Evolutionary conservation across 345 rosid genomes (phyloP).

Genomic region (Citrus sp.): DNA sequence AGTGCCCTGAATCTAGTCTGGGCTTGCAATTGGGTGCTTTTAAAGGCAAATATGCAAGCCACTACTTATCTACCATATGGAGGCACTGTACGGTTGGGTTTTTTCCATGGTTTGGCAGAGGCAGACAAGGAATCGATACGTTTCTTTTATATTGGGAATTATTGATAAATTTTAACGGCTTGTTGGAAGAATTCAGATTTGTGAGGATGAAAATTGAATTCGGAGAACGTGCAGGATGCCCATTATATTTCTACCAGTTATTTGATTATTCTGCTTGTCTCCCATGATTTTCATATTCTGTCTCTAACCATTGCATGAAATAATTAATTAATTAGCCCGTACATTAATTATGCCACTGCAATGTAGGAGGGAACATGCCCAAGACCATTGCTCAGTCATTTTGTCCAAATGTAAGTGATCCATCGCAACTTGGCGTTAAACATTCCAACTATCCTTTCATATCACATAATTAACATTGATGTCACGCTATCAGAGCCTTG

Average conservation of each 20-base stretch:
- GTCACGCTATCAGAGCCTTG: too few species aligned
- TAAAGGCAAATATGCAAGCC: not conserved
- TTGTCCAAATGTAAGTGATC: not conserved
- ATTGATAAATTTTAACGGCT: not conserved
- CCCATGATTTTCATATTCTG: not conserved
- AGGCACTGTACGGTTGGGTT: slow-evolving; percentile 5
- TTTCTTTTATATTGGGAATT: slow-evolving; percentile 7
- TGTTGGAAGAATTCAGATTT: not conserved
- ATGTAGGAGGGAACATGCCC: slow-evolving; percentile 18
- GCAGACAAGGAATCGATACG: slow-evolving; percentile 19
- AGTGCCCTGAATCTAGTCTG: slow-evolving; percentile 32
- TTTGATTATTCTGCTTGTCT: slow-evolving; percentile 24
- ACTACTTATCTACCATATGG: not conserved
- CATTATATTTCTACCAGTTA: not conserved
- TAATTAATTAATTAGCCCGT: not conserved
- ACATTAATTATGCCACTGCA: slow-evolving; percentile 6
- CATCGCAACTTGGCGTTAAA: not conserved
- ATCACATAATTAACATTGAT: too few species aligned
- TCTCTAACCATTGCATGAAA: not conserved
- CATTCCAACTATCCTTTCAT: not conserved
- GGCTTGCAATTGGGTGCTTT: not conserved
- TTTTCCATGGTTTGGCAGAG: not conserved
- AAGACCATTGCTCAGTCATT: not conserved
- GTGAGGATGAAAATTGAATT: not conserved
- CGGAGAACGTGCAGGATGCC: not conserved